Percentiles rank a stretch among this genome's conserved stretches.
Evolutionary conservation across 1,284 basidiomycete species (phyloP).

Genomic region (Psilocybe mexicana): DNA sequence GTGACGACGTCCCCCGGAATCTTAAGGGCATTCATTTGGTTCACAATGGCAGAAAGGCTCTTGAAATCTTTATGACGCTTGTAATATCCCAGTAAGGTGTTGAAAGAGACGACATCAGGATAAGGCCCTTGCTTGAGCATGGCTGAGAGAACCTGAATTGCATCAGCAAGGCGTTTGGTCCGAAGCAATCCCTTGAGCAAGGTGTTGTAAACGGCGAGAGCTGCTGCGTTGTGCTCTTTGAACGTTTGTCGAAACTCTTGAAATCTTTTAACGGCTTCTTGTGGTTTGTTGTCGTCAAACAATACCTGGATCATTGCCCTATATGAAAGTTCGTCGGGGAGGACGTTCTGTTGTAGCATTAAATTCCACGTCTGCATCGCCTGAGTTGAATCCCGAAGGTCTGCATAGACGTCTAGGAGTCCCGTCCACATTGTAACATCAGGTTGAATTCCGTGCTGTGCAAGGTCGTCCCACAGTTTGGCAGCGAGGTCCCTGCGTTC

Average conservation of each 20-base stretch:
- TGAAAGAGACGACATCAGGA: constrained; percentile 76
- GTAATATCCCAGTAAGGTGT: constrained; percentile 73
- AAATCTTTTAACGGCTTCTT: constrained; percentile 52
- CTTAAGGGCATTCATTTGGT: constrained; percentile 51
- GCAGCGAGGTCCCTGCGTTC: constrained; percentile 55
- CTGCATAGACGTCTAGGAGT: constrained; percentile 60
- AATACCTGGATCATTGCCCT: constrained; percentile 60
- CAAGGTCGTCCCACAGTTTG: constrained; percentile 65
- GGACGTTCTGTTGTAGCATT: constrained; percentile 53
- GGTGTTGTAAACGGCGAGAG: constrained; percentile 60
- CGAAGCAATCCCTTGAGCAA: constrained; percentile 62
- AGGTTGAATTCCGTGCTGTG: constrained; percentile 46
- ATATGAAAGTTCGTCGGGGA: constrained; percentile 58
- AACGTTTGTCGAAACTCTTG: constrained; percentile 44
- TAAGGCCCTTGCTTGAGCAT: constrained; percentile 55
- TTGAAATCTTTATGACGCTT: constrained; percentile 61
- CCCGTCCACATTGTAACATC: constrained; percentile 62
- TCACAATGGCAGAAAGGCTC: constrained; percentile 54
- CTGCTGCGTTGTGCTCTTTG: constrained; percentile 26
- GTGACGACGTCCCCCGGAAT: constrained; percentile 76
- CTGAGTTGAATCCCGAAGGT: constrained; percentile 45
- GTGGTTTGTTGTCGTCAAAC: constrained; percentile 46
- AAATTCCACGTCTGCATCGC: constrained; percentile 57
- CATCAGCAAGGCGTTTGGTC: constrained; percentile 42
- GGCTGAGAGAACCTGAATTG: constrained; percentile 44